phyloP scores from a whole-genome alignment of 768 basidiomycete genomes.

The Vararia minispora region DNA sequence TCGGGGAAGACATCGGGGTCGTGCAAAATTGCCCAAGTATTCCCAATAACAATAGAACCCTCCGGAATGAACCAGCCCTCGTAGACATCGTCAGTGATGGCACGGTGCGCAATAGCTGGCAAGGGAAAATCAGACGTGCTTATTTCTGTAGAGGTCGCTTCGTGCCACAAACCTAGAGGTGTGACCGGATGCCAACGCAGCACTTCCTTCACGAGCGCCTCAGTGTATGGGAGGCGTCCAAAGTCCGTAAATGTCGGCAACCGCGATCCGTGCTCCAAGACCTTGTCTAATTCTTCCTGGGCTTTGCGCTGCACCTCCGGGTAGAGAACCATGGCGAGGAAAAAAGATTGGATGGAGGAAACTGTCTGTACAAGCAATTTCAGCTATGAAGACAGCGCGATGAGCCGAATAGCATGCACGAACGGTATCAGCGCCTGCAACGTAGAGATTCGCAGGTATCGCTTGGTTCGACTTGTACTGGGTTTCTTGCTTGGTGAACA shows the following conservation, averaged over 20 bases:
- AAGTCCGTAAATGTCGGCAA: constrained; percentile 19
- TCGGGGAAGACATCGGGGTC: constrained; percentile 23
- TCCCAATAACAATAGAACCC: constrained; percentile 2
- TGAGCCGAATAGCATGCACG: neutral
- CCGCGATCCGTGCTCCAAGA: constrained; percentile 18
- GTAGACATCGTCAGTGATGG: constrained; percentile 9
- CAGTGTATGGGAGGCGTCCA: constrained; percentile 17
- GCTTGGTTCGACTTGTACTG: neutral
- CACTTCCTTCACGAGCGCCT: constrained; percentile 17
- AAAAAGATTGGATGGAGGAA: constrained; percentile 20
- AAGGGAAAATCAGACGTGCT: neutral
- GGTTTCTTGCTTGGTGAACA: neutral
- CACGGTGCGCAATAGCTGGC: constrained; percentile 7
- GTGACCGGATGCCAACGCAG: constrained; percentile 21
- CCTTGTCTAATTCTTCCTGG: constrained; percentile 21
- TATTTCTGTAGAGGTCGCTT: neutral
- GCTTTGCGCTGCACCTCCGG: constrained; percentile 21
- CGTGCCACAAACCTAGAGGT: constrained; percentile 19
- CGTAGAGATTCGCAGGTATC: neutral
- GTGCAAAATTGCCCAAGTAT: constrained; percentile 21
- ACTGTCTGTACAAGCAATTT: constrained; percentile 13
- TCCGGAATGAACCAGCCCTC: constrained; percentile 11
- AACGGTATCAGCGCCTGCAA: neutral
- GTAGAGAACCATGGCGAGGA: constrained; percentile 22
- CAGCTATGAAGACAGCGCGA: neutral